Base-by-base conservation (phyloP, 1,139 yeast genomes). In the Diutina scorzettiae region DNA sequence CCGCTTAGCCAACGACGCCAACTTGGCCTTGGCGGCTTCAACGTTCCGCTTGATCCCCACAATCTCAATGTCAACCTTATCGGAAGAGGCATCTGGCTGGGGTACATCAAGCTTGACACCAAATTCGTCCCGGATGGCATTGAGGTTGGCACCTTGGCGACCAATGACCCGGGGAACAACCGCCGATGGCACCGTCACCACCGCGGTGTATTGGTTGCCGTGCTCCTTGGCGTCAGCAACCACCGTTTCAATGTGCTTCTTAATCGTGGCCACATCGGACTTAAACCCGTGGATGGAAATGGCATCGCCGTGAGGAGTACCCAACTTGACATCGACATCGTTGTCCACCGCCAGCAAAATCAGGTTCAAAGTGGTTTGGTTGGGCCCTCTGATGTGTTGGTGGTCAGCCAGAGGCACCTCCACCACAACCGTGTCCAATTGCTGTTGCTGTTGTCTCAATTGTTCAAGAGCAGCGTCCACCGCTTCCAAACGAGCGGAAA, bases 131-230 rank as follows among this genome's bases (percentile, higher is more conserved):
- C 81, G 73, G 49, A 86, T 62, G 43, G 76, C 65, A 51, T 76
- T 73, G 57, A 91, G 64, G 56, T 79, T 76, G 37, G 84, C 64
- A 45, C 98, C 98, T 48, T 77, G 84, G 58, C 81, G 83, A 51
- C 98, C 99, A 59, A 93, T 86, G 44, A 93, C 70, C 60, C 94
- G 79, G 36, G 93, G 73, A 46, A 89, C 68, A 41, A 77, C 74
- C 44, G 71, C 65, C 2, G 76, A 61, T 46, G 96, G 95, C 54
- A 86, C 79, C 39, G 66, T 67, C 14, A 59, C 49, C 34, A 71
- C 64, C 19, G 77, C 60, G 42, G 68, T 62, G 59, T 73, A 83
- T 23, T 77, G 73, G 44, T 66, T 69, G 46, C 73, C 80, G 49
- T 76, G 62, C 53, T 75, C 73, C 39, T 44, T 41, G 42, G 81